Evolutionary conservation across 148 eudicot genomes (phyloP).

Genomic region (Camellia granthamiana): DNA sequence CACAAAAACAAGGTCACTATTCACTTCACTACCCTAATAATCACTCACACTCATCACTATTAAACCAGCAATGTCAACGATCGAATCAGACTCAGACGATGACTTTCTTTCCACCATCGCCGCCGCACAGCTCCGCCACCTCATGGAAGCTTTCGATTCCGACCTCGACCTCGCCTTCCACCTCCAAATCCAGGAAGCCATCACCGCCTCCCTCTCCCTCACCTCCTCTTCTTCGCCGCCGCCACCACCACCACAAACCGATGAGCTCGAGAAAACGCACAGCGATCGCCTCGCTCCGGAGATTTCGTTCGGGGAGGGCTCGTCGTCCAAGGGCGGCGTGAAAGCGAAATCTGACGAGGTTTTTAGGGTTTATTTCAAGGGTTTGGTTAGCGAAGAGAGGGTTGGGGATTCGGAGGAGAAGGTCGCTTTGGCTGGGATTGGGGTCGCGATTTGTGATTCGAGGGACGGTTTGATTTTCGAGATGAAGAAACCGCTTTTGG

Average conservation of each 20-base stretch:
- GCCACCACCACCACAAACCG: neutral
- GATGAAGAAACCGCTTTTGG: conserved; percentile 45
- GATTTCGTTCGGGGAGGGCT: conserved; percentile 52
- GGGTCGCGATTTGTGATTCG: conserved; percentile 64
- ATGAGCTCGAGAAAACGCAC: conserved; percentile 36
- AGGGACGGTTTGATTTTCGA: conserved; percentile 55
- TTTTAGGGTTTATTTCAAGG: conserved; percentile 69
- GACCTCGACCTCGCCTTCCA: conserved; percentile 56
- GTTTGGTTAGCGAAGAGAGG: conserved; percentile 47
- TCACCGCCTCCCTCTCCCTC: conserved; percentile 54
- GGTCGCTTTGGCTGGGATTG: conserved; percentile 45
- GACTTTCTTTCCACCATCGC: conserved; percentile 18
- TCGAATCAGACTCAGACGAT: neutral
- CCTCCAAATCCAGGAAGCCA: conserved; percentile 66
- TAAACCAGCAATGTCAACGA: neutral
- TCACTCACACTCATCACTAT: too few relatives aligned
- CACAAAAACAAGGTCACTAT: too few relatives aligned
- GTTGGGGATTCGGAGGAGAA: conserved; percentile 9
- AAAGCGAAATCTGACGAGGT: conserved; percentile 8
- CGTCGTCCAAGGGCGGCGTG: conserved; percentile 14
- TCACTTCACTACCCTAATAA: too few relatives aligned
- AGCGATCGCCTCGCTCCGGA: conserved; percentile 33
- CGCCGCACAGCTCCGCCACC: conserved; percentile 38
- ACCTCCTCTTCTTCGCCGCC: conserved; percentile 23
- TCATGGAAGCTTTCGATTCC: conserved; percentile 35